Evolutionary conservation across 768 basidiomycete genomes (phyloP), one percentile per base, ranked within the genome.

Genomic region (Lentinula raphanica): DNA sequence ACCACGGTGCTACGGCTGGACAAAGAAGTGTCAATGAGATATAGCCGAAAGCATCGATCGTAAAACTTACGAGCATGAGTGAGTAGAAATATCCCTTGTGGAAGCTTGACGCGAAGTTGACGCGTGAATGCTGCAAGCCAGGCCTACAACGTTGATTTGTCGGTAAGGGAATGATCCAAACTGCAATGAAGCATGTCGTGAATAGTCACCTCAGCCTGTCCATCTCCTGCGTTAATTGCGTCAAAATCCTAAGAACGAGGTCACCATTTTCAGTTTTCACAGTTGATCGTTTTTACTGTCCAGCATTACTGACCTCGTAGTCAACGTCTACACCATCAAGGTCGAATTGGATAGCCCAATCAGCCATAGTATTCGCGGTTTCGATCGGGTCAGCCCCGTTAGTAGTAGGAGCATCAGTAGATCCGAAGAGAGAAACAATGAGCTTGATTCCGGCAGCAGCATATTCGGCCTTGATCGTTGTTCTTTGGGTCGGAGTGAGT

Each of bases 241-340:
- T 72, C 69, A 63, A 88, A 86, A 63, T 88, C 87, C 82, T 86
- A 56, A 25, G 29, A 29, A 53, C 6, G 46, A 49, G 45, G 40
- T 8, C 32, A 35, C n/a, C n/a, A n/a, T n/a, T n/a, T n/a, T n/a
- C n/a, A n/a, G n/a, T n/a, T n/a, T n/a, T n/a, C n/a, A n/a, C n/a
- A n/a, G n/a, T n/a, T n/a, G n/a, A n/a, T n/a, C n/a, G n/a, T n/a
- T n/a, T n/a, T n/a, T n/a, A n/a, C n/a, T n/a, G n/a, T n/a, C n/a
- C n/a, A n/a, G n/a, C n/a, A n/a, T n/a, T n/a, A 58, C 50, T 56
- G 35, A 77, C 78, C 73, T 85, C 87, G 64, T 88, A 90, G 67
- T 90, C 87, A 35, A 91, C 83, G 65, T 89, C 87, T 25, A 88
- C 80, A 49, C 88, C 88, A 63, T 89, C 87, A 17, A 90, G 70